Evolutionary conservation across 2,329 filamentous ascomycete genomes (phyloP).

Genomic region (Pseudocercospora crystallina): DNA sequence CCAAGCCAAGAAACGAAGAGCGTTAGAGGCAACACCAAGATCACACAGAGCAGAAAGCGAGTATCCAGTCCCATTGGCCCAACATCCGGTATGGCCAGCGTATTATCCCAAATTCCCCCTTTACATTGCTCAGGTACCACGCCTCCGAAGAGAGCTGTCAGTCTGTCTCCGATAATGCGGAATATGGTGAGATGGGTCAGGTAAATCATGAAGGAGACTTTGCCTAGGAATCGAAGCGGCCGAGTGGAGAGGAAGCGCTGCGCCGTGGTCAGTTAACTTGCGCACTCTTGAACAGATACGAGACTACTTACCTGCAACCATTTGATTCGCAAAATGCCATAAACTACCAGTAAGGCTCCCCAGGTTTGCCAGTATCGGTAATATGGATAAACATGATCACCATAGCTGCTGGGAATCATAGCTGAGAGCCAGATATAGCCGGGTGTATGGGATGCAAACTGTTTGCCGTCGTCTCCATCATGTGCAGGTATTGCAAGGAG

Average conservation of each 20-base stretch:
- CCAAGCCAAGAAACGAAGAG: conserved; percentile 59
- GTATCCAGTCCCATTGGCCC: conserved; percentile 53
- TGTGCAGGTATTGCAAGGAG: conserved; percentile 8
- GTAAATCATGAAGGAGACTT: conserved; percentile 62
- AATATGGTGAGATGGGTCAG: conserved; percentile 60
- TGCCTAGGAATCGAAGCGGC: conserved; percentile 58
- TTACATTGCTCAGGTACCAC: neutral
- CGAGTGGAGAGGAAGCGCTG: conserved; percentile 53
- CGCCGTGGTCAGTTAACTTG: conserved; percentile 9
- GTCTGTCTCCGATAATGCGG: conserved; percentile 53
- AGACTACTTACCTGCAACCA: conserved; percentile 42
- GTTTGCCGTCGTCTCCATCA: conserved; percentile 1
- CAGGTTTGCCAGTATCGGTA: conserved; percentile 59
- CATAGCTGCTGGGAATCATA: conserved; percentile 38
- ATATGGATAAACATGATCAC: conserved; percentile 22
- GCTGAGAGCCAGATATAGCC: conserved; percentile 58
- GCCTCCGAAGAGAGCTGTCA: conserved; percentile 51
- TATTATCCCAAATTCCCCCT: conserved; percentile 12
- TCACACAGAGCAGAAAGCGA: conserved; percentile 57
- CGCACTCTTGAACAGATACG: too few species aligned
- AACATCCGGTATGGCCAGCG: conserved; percentile 45
- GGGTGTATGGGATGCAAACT: conserved; percentile 43
- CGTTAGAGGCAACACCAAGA: conserved; percentile 55
- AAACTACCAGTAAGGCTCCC: conserved; percentile 55
- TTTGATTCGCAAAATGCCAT: conserved; percentile 49